Evolutionary conservation across 345 rosid species (phyloP).

Genomic region (Erodium maritimum): DNA sequence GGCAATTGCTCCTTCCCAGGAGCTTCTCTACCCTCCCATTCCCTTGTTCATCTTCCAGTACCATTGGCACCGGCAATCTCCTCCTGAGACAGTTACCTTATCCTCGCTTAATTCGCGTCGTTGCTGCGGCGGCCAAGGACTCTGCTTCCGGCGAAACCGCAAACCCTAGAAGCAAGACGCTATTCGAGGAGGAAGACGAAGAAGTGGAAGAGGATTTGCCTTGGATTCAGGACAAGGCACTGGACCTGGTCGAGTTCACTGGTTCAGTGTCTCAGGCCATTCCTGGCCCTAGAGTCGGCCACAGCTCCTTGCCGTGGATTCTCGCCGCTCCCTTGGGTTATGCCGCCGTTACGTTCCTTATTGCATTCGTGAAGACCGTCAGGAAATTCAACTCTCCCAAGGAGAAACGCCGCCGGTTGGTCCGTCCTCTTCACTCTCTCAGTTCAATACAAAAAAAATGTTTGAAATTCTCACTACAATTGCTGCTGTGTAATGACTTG

Average conservation of each 20-base stretch:
- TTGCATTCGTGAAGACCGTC: constrained; percentile 75
- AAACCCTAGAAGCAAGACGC: not conserved
- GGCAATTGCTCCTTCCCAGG: constrained; percentile 17
- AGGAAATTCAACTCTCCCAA: constrained; percentile 64
- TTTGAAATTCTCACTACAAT: no score
- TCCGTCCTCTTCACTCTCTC: constrained; percentile 17
- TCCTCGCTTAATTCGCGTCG: constrained; percentile 5
- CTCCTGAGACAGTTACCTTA: not conserved
- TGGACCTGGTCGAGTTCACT: constrained; percentile 83
- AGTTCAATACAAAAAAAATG: no score
- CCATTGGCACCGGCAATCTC: not conserved
- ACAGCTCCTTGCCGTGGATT: constrained; percentile 83
- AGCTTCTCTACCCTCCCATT: constrained; percentile 7
- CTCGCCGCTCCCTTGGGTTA: constrained; percentile 81
- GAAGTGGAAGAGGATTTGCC: constrained; percentile 83
- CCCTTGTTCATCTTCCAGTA: constrained; percentile 10
- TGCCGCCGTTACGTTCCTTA: constrained; percentile 53
- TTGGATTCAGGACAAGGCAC: constrained; percentile 90
- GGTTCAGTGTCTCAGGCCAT: constrained; percentile 85
- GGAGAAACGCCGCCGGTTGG: constrained; percentile 59
- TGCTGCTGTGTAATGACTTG: no score
- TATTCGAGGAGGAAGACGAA: constrained; percentile 35
- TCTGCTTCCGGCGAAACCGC: constrained; percentile 1
- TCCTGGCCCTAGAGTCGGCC: constrained; percentile 92
- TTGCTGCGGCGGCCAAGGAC: constrained; percentile 16